Conservation (phyloP, 768 basidiomycete genomes). For the Lentinula sp. region DNA sequence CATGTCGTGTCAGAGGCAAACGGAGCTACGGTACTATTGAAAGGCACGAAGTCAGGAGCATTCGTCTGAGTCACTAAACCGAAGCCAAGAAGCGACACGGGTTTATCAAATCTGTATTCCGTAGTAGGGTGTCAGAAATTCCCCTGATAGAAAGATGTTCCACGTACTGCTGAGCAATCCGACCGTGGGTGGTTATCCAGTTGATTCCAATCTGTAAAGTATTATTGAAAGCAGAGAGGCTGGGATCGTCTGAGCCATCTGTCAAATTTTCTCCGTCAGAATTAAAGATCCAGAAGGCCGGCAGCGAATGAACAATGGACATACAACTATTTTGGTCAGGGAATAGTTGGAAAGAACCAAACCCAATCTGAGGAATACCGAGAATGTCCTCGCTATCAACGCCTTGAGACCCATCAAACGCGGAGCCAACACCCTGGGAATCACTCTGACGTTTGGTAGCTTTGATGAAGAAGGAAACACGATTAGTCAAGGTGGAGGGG, state of each 20-base stretch:
- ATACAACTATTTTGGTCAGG: conserved; percentile 49
- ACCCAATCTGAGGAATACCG: conserved; percentile 50
- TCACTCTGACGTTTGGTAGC: conserved; percentile 43
- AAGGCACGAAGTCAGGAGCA: conserved; percentile 51
- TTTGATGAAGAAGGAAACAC: conserved; percentile 15
- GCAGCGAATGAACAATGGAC: neutral
- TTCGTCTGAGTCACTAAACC: conserved; percentile 59
- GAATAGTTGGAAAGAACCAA: conserved; percentile 58
- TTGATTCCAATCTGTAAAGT: conserved; percentile 41
- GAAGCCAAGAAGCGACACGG: conserved; percentile 45
- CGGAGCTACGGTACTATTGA: conserved; percentile 42
- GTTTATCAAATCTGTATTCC: conserved; percentile 44
- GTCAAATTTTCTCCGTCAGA: neutral
- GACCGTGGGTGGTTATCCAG: conserved; percentile 51
- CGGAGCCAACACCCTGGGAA: conserved; percentile 33
- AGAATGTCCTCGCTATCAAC: conserved; percentile 64
- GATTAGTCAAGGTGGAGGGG: neutral
- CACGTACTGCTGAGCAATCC: conserved; percentile 37
- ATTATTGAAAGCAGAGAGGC: conserved; percentile 45
- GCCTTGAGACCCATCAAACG: conserved; percentile 57
- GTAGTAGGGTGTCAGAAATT: neutral
- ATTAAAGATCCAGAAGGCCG: neutral
- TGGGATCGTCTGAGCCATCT: conserved; percentile 45
- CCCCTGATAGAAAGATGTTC: neutral
- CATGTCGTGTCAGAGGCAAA: conserved; percentile 24